phyloP scores from a whole-genome alignment of 371 early-diverging fungal species.

The Mucor plumbeus region DNA sequence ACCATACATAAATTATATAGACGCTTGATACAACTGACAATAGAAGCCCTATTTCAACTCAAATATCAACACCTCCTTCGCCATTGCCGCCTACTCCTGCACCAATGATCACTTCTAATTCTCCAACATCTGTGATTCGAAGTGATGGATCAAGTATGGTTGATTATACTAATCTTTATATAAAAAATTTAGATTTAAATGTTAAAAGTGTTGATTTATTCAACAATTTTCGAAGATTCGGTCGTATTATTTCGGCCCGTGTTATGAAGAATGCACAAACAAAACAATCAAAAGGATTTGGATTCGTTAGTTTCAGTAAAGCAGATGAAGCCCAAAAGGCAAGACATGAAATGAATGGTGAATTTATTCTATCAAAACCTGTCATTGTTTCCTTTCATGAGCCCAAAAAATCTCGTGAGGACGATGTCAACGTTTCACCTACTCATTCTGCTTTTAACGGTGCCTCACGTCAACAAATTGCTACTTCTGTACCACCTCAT shows the following conservation, averaged over 20 bases:
- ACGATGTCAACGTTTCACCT: slow-evolving; percentile 1
- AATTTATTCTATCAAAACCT: slow-evolving; percentile 41
- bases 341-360: slow-evolving; percentile 45
- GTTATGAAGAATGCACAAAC: slow-evolving; percentile 54
- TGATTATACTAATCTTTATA: slow-evolving; percentile 56
- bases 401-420: slow-evolving; percentile 46
- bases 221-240: slow-evolving; percentile 51
- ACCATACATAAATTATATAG: neutral
- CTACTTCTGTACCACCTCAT: neutral
- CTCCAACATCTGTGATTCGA: neutral
- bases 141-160: slow-evolving; percentile 15
- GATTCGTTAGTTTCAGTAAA: slow-evolving; percentile 53
- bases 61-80: neutral
- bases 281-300: slow-evolving; percentile 54
- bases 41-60: neutral
- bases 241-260: slow-evolving; percentile 57
- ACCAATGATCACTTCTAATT: neutral
- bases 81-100: neutral
- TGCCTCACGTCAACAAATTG: slow-evolving; percentile 4
- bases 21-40: neutral
- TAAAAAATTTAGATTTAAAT: slow-evolving; percentile 58
- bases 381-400: slow-evolving; percentile 54
- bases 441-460: neutral
- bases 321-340: slow-evolving; percentile 49
- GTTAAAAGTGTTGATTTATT: slow-evolving; percentile 55